Conservation (phyloP, 2,329 filamentous ascomycete genomes). For the Colletotrichum tropicale region DNA sequence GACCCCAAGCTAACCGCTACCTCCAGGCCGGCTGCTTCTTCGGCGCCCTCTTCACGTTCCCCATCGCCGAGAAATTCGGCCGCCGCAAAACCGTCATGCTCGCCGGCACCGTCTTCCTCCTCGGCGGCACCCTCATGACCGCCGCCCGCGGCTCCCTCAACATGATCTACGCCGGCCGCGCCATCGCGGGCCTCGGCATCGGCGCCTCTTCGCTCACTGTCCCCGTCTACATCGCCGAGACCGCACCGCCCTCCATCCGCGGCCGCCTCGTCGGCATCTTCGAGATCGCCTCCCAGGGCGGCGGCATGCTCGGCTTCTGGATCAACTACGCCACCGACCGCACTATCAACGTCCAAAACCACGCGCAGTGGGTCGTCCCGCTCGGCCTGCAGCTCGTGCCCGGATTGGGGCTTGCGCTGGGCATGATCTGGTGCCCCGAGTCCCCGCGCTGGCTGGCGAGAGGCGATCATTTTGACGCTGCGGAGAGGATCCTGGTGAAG, state of each 20-base stretch:
- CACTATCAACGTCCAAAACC: conserved; percentile 12
- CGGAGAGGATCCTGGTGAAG: conserved; percentile 39
- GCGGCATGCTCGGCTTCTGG: conserved; percentile 50
- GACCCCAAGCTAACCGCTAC: not conserved
- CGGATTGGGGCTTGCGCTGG: conserved; percentile 34
- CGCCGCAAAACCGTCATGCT: conserved; percentile 50
- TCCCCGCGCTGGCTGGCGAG: conserved; percentile 40
- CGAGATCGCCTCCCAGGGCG: conserved; percentile 50
- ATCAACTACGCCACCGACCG: conserved; percentile 31
- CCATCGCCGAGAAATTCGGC: conserved; percentile 51
- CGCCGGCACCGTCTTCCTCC: conserved; percentile 44
- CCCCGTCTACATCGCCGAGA: conserved; percentile 46
- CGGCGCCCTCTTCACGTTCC: conserved; percentile 44
- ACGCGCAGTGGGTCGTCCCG: conserved; percentile 44
- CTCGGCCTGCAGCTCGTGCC: conserved; percentile 47
- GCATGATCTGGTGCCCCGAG: conserved; percentile 40
- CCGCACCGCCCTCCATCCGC: conserved; percentile 52
- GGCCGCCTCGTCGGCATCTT: conserved; percentile 58
- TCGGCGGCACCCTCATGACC: conserved; percentile 39
- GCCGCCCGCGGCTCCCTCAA: conserved; percentile 34
- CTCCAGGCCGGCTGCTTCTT: conserved; percentile 45
- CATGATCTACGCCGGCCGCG: conserved; percentile 52
- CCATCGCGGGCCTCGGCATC: conserved; percentile 56
- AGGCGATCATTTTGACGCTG: conserved; percentile 42
- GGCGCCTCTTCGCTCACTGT: conserved; percentile 54